Base-by-base conservation (phyloP, 2,329 filamentous ascomycete species). In the Colletotrichum sp. region DNA sequence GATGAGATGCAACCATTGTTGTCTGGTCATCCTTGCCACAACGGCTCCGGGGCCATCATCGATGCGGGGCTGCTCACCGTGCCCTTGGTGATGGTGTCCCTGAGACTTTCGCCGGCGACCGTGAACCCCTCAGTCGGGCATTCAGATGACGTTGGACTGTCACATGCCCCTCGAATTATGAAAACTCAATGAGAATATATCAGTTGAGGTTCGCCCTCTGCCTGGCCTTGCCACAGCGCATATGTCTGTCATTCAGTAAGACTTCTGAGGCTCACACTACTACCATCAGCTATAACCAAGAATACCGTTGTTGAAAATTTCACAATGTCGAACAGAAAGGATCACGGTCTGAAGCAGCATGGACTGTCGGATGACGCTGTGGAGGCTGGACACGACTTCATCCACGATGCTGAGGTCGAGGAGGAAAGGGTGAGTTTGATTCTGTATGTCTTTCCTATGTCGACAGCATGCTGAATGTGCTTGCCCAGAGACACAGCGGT, bases 321-420 rank as follows among this genome's bases (percentile, higher is more conserved):
- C 8, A 55, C 16, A 6, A 75, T 75, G 68, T 75, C 72, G 2
- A 67, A 62, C 43, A 55, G 69, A 4, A 71, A 71, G 26, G 68
- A 75, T 10, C 72, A 75, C 18, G 69, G 72, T 5, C 55, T 67
- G 5, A 75, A 75, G 62, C 30, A 71, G 38, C 72, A 75, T 5
- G 72, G 72, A 3, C 68, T 75, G 30, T 72, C 72, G 26, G 72
- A 72, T 21, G 72, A 75, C 8, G 83, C 83, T 18, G 67, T 80
- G 8, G 83, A 83, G 69, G 72, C 72, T 5, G 73, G 75, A 8
- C 83, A 84, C 61, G 83, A 84, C 21, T 79, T 84, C 60, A 84
- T 84, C 21, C 82, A 84, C 65, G 70, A 79, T 5, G 83, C 83
- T 34, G 83, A 84, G 66, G n/a, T 79, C 1, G 82, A 84, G 61